A percentile compares a stretch with the other conserved stretches of the same genome.
Conservation (phyloP, 1,284 basidiomycete species). For the Fistulina hepatica region DNA sequence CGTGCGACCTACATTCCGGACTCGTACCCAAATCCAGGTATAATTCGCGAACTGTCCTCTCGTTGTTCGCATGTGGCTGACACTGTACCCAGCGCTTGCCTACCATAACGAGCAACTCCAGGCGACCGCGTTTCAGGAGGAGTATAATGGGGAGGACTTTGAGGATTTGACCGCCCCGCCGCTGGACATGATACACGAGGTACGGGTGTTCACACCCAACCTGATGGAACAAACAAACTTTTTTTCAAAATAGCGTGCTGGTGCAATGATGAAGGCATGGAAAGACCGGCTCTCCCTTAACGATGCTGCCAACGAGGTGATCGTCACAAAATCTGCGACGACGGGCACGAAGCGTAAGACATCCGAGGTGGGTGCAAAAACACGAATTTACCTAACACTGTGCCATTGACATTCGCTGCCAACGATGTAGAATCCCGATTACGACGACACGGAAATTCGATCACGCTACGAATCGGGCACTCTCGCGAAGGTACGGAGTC, state of each 20-base stretch:
- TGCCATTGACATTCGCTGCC: conserved; percentile 8
- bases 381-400: background rate
- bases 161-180: conserved; percentile 77
- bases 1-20: too few species aligned
- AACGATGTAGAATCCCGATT: conserved; percentile 37
- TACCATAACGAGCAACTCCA: conserved; percentile 87
- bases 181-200: conserved; percentile 71
- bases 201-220: conserved; percentile 20
- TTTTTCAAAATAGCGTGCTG: conserved; percentile 41
- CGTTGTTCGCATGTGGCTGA: conserved; percentile 6
- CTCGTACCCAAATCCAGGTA: conserved; percentile 87
- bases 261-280: conserved; percentile 66
- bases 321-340: conserved; percentile 37
- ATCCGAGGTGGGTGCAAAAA: conserved; percentile 36
- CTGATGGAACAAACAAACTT: conserved; percentile 1
- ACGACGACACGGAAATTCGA: conserved; percentile 60
- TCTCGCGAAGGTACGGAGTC: conserved; percentile 48
- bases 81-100: conserved; percentile 43
- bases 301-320: conserved; percentile 53
- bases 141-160: conserved; percentile 65
- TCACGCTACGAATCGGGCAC: conserved; percentile 47
- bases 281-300: conserved; percentile 30
- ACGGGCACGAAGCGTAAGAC: conserved; percentile 58
- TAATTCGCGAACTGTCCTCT: conserved; percentile 17
- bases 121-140: conserved; percentile 84